Evolutionary conservation across 1,284 basidiomycete genomes (phyloP).

Genomic region (Cutaneotrichosporon mucoides): DNA sequence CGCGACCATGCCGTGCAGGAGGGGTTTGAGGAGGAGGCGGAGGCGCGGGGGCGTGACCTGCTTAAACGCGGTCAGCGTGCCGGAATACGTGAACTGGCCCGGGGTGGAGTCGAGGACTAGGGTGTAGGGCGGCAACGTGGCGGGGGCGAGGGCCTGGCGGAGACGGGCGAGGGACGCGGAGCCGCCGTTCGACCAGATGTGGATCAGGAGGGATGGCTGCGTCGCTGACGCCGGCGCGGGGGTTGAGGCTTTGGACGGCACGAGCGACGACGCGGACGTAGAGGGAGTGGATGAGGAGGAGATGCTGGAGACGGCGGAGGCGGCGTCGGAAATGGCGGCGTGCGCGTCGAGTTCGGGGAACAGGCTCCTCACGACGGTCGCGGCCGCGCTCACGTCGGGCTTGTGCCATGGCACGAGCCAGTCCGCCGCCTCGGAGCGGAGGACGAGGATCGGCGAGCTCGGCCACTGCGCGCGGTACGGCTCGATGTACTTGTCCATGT

Average conservation of each 20-base stretch:
- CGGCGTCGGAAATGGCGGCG: too few species aligned
- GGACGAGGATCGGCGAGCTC: slow-evolving; percentile 11
- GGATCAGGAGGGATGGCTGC: slow-evolving; percentile 3
- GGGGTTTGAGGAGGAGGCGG: slow-evolving; percentile 8
- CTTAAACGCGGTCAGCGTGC: slow-evolving; percentile 7
- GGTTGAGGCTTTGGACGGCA: too few species aligned
- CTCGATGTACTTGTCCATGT: slow-evolving; percentile 18
- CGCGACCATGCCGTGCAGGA: slow-evolving; percentile 4
- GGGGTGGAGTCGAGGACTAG: slow-evolving; percentile 15
- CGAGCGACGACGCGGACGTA: background rate
- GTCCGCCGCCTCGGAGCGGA: slow-evolving; percentile 10
- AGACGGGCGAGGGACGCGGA: slow-evolving; percentile 2
- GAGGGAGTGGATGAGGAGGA: background rate
- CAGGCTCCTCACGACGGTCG: background rate
- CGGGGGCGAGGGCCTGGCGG: background rate
- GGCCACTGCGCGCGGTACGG: slow-evolving; percentile 14
- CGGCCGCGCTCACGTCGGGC: background rate
- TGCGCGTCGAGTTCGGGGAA: background rate
- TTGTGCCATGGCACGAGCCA: slow-evolving; percentile 3
- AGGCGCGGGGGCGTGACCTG: background rate
- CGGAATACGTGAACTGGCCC: slow-evolving; percentile 11
- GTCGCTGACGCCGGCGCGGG: background rate
- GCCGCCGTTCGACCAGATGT: slow-evolving; percentile 20
- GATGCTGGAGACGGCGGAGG: too few species aligned
- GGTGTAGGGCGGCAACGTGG: slow-evolving; percentile 8